Evolutionary conservation across 2,329 filamentous ascomycete genomes (phyloP), one percentile per base, ranked within the genome.

Genomic region (Tolypocladium inflatum): DNA sequence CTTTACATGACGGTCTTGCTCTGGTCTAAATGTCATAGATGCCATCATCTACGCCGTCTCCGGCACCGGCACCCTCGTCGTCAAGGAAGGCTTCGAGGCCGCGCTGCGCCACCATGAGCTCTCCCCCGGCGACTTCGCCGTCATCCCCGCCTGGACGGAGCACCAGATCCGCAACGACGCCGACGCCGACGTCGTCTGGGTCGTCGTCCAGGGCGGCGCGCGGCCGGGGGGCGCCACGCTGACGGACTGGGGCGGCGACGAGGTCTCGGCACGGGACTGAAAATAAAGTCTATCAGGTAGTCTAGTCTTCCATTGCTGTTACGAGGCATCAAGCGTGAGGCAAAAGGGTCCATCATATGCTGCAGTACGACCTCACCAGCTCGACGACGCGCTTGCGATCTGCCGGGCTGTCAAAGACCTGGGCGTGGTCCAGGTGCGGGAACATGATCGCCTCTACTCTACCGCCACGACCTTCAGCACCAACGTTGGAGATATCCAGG

Each of bases 101-200:
- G 72, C 77, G 37, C 68, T 78, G 1, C 80, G 80, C 60, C 78
- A 80, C 39, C 78, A 87, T 61, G 74, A 81, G 21, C 75, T 91
- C 8, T 70, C 70, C 1, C 76, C 82, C 0, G 87, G 88, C 0
- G 87, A 90, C 68, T 90, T 88, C 69, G 86, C 85, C 3, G 78
- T 89, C 57, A 80, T 90, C 15, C 87, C 87, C 0, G 81, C 86
- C 0, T 89, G 80, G 77, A 82, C 83, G 0, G 86, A 90, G 68
- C 86, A 90, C 70, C 86, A 89, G 68, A 80, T 86, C 57, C 74
- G 85, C 23, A 90, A 90, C 64, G 81, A 88, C 42, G 79, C 80
- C 1, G 82, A 85, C 50, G 69, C 66, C 55, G 83, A 87, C 53
- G 73, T 87, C 2, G 79, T 84, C 42, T 88, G 86, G 83, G 79